A percentile compares a stretch with the other conserved stretches of the same genome.
phyloP scores from a whole-genome alignment of 768 basidiomycete genomes.

The Lepiota subincarnata region DNA sequence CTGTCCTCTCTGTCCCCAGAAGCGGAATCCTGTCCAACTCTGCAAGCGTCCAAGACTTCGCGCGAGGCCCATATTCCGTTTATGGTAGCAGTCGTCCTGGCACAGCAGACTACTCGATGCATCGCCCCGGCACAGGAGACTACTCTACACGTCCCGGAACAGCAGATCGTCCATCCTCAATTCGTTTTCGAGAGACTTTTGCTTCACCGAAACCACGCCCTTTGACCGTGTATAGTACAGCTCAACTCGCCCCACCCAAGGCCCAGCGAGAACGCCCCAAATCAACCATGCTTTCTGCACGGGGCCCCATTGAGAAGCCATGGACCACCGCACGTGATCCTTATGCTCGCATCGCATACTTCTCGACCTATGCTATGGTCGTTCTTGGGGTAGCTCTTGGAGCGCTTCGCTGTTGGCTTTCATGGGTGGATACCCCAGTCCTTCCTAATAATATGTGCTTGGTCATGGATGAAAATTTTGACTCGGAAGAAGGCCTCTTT shows the following conservation, averaged over 20 bases:
- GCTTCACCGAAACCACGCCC: slow-evolving; percentile 57
- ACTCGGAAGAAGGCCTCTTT: slow-evolving; percentile 49
- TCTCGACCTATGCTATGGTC: slow-evolving; percentile 56
- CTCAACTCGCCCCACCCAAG: slow-evolving; percentile 36
- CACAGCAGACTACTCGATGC: slow-evolving; percentile 22
- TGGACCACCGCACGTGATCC: slow-evolving; percentile 61
- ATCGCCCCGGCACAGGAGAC: slow-evolving; percentile 20
- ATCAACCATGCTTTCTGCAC: slow-evolving; percentile 42
- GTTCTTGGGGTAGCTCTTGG: slow-evolving; percentile 54
- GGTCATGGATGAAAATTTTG: slow-evolving; percentile 78
- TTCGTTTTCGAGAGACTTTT: slow-evolving; percentile 51
- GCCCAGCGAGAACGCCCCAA: slow-evolving; percentile 42
- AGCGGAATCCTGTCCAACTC: slow-evolving; percentile 34
- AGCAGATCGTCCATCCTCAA: slow-evolving; percentile 31
- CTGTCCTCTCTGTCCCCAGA: slow-evolving; percentile 21
- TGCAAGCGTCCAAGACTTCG: slow-evolving; percentile 41
- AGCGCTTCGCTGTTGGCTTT: slow-evolving; percentile 51
- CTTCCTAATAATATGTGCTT: slow-evolving; percentile 49
- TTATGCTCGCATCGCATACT: slow-evolving; percentile 51
- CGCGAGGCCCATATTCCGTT: slow-evolving; percentile 35
- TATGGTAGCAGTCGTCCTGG: slow-evolving; percentile 33
- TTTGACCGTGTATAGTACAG: slow-evolving; percentile 47
- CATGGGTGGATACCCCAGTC: slow-evolving; percentile 49
- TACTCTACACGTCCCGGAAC: slow-evolving; percentile 12
- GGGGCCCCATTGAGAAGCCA: slow-evolving; percentile 47